Evolutionary conservation across 1,139 yeast genomes (phyloP).

Genomic region (Pichia inconspicua): DNA sequence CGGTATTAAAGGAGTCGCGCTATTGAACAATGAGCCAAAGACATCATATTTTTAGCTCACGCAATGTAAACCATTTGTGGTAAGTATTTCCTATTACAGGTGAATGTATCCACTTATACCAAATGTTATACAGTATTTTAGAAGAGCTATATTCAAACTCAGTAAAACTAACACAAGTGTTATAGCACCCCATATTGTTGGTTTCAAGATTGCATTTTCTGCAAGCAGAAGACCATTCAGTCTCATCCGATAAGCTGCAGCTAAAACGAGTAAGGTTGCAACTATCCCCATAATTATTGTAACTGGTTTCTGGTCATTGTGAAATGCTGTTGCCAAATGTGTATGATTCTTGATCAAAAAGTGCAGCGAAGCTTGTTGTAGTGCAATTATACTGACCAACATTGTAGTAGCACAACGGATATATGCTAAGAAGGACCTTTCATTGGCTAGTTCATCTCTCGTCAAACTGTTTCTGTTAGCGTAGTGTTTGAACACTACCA

Average conservation of each 20-base stretch:
- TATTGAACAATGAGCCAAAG: too few relatives aligned
- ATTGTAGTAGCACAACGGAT: constrained; percentile 1
- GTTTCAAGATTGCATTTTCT: not conserved
- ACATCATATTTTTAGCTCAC: not conserved
- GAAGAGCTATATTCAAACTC: not conserved
- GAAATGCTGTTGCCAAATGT: not conserved
- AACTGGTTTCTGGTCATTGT: not conserved
- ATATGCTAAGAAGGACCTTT: constrained; percentile 6
- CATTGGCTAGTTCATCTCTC: constrained; percentile 7
- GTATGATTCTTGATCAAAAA: not conserved
- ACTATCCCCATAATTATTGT: not conserved
- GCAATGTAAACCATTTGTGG: too few relatives aligned
- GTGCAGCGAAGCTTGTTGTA: not conserved
- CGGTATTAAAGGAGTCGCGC: too few relatives aligned
- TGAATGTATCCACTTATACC: not conserved
- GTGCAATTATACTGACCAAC: not conserved
- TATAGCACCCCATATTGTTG: not conserved
- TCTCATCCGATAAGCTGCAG: not conserved
- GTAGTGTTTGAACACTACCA: not conserved
- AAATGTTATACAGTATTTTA: not conserved
- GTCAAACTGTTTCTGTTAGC: constrained; percentile 3
- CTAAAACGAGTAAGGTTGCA: not conserved
- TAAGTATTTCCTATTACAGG: not conserved
- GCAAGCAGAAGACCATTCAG: not conserved
- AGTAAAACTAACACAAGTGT: not conserved